Conservation (phyloP, 257 asterid genomes). For the Petrea volubilis region DNA sequence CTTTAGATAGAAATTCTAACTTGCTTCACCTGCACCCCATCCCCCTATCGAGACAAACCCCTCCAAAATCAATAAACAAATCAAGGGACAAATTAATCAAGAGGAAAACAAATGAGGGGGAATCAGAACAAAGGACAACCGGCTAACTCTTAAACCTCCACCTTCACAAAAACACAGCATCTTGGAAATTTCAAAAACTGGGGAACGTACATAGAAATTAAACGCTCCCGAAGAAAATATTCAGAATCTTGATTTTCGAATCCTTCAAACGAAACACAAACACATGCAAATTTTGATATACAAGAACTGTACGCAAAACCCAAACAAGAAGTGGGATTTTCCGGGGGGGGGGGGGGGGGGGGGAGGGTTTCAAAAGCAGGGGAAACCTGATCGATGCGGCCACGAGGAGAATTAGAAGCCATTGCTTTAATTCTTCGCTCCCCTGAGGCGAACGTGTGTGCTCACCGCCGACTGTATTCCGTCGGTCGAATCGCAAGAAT, state of each 20-base stretch:
- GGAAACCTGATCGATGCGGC: conserved; percentile 71
- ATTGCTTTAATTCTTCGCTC: conserved; percentile 29
- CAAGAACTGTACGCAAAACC: background rate
- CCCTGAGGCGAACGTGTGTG: conserved; percentile 6
- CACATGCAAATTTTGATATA: background rate
- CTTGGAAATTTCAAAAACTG: background rate
- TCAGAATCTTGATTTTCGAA: background rate
- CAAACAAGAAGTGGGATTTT: background rate
- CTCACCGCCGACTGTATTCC: background rate
- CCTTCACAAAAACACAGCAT: conserved; percentile 9
- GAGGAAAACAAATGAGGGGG: background rate
- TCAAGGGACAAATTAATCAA: background rate
- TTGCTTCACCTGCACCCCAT: background rate
- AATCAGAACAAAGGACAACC: background rate
- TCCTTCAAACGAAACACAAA: background rate
- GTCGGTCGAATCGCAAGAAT: background rate
- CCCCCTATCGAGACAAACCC: background rate
- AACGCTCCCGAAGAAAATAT: background rate
- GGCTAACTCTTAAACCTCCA: background rate
- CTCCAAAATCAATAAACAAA: background rate
- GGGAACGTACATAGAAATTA: background rate
- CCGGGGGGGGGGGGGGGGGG: no score
- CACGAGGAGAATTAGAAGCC: conserved; percentile 59
- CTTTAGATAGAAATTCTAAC: background rate
- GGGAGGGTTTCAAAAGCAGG: background rate